Evolutionary conservation across 331 rosid species (phyloP), one percentile per base, ranked within the genome.

Genomic region (Rosa hybrid): DNA sequence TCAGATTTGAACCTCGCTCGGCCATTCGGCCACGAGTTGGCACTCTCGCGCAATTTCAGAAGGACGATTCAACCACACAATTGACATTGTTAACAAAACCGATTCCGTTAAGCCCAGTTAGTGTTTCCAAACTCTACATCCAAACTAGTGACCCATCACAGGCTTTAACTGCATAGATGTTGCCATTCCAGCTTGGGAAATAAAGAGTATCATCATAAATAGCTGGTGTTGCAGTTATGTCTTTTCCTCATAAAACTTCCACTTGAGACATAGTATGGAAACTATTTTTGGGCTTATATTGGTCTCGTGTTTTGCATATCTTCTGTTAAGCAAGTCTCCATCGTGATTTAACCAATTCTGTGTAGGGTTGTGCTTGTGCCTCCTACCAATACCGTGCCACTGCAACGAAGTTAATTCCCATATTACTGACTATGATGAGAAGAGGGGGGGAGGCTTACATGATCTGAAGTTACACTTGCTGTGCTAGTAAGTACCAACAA

Each of bases 101-200:
- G 5, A 78, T 72, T 16, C 75, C 39, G 4, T 63, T 51, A 25
- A 82, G 68, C 21, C 81, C 81, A 1, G 85, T 77, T 30, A 82
- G 5, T 2, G 25, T 13, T 8, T 48, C 49, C 69, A 82, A 63
- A 41, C 71, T 77, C 39, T 71, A 39, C 78, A 63, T 42, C 85
- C 82, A 82, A 51, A 82, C 27, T 6, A 82, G 44, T 13, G 82
- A 62, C 8, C 85, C 82, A 27, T 77, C 78, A 5, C 27, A 23
- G 3, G 82, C 74, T 21, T 51, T 77, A 23, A 77, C 69, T n/a
- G 85, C 82, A 45, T 77, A 72, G 38, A 82, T 6, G 60, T 78
- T 27, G 1, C 85, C 85, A 18, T 82, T 82, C 85, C 85, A 82
- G 63, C 81, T 77, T 0, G 85, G 79, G 50, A 77, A 82, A 44